Evolutionary conservation across 2,329 filamentous ascomycete genomes (phyloP).

Genomic region (Talaromyces sp.): DNA sequence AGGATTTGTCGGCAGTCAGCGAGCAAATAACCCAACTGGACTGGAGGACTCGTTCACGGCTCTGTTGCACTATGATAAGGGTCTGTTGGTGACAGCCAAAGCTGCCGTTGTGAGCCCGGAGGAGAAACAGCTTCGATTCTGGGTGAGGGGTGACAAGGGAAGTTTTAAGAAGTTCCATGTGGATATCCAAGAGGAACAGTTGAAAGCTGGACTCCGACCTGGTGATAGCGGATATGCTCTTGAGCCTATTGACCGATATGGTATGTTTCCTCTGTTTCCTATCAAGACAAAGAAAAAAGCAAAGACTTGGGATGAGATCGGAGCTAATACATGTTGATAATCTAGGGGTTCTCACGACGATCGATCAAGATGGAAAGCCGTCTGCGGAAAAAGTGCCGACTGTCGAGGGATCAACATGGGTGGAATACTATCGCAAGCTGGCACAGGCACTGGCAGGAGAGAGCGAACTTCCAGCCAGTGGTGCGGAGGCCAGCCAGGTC

Average conservation of each 20-base stretch:
- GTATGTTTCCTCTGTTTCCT: constrained; percentile 30
- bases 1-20: constrained; percentile 62
- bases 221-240: constrained; percentile 60
- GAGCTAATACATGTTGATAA: constrained; percentile 6
- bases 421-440: constrained; percentile 58
- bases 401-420: constrained; percentile 60
- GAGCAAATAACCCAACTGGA: constrained; percentile 51
- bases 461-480: constrained; percentile 50
- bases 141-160: constrained; percentile 69
- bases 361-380: constrained; percentile 48
- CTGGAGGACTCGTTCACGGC: constrained; percentile 53
- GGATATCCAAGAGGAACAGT: constrained; percentile 70
- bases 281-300: background rate
- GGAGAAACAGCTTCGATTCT: constrained; percentile 65
- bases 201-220: constrained; percentile 59
- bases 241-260: constrained; percentile 56
- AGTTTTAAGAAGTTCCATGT: constrained; percentile 68
- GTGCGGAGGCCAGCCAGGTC: constrained; percentile 49
- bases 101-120: constrained; percentile 66
- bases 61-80: constrained; percentile 60
- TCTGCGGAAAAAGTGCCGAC: constrained; percentile 52
- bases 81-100: constrained; percentile 63
- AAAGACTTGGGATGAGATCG: background rate
- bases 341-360: constrained; percentile 48
- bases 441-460: constrained; percentile 51